Evolutionary conservation across 371 early-diverging fungal genomes (phyloP), one percentile per base, ranked within the genome.

Genomic region (Mucor saturninus): DNA sequence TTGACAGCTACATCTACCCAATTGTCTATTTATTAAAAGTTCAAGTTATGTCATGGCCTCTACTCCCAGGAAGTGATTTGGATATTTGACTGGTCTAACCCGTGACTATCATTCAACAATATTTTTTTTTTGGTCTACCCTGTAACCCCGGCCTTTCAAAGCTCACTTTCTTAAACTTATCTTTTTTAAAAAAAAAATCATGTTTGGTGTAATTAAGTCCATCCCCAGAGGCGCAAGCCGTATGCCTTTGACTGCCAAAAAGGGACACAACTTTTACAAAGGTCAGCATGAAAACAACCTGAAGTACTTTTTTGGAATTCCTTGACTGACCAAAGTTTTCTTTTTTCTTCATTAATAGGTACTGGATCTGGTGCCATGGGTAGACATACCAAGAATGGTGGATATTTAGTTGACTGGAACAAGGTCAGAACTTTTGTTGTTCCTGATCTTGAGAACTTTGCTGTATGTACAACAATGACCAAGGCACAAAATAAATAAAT

Each of bases 331-430:
- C 40, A 40, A 40, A 40, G 40, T 40, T 11, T 15, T 43, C 29
- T 56, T 15, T 13, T 50, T 3, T 50, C 8, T 28, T 50, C 2
- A 56, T 45, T 15, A 26, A 13, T 74, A 91, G 92, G 92, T 73
- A 93, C 89, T 64, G 86, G 92, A 55, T 83, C 87, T 45, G 93
- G 93, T 67, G 84, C 93, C 53, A 92, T 89, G 88, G 93, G 93
- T 73, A 83, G 88, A 69, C 93, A 92, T 58, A 92, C 91, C 26
- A 92, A 90, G 71, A 82, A 84, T 40, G 93, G 90, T 61, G 87
- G 87, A 35, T 93, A 92, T 67, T 69, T 83, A 21, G 75, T 93
- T 56, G 89, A 92, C 54, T 85, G 84, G 78, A 76, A 82, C 65
- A 90, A 86, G 64, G 92, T 93, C 40, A 86, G 93, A 64, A 88